phyloP scores from a whole-genome alignment of 805 yeast species.

The Torulaspora gathmanii region DNA sequence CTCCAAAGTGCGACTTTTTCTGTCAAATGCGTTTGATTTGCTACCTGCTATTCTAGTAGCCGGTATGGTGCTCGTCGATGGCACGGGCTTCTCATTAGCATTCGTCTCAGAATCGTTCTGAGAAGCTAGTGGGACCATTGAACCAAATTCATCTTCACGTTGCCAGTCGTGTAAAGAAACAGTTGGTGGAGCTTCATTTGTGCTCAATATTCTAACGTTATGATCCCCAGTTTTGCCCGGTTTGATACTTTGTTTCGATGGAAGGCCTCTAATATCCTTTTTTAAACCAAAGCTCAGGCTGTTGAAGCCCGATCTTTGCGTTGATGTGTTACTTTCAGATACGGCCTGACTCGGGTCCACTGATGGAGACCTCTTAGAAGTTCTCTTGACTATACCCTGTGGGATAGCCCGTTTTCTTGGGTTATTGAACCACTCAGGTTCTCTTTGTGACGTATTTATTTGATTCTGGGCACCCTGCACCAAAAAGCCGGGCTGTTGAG shows the following conservation, averaged over 20 bases:
- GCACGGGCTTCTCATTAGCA: not conserved
- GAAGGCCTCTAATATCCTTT: constrained; percentile 19
- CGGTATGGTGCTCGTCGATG: constrained; percentile 9
- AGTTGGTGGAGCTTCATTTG: constrained; percentile 42
- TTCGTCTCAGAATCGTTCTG: constrained; percentile 4
- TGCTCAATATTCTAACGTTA: constrained; percentile 28
- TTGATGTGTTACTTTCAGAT: constrained; percentile 8
- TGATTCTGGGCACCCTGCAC: constrained; percentile 7
- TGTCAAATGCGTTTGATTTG: constrained; percentile 22
- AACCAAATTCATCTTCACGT: constrained; percentile 37
- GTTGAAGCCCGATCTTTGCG: constrained; percentile 34
- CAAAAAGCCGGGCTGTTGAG: constrained; percentile 26
- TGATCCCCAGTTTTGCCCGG: constrained; percentile 19
- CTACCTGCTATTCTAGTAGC: constrained; percentile 5
- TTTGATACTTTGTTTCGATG: constrained; percentile 11
- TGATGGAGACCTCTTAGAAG: constrained; percentile 20
- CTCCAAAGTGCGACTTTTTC: not conserved
- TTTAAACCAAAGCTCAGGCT: constrained; percentile 39
- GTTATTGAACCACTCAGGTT: constrained; percentile 39
- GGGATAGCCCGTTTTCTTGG: constrained; percentile 48
- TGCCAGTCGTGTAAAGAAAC: constrained; percentile 41
- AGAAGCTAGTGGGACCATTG: constrained; percentile 20
- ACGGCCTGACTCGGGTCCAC: constrained; percentile 11
- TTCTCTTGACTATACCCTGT: constrained; percentile 43
- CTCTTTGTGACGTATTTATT: constrained; percentile 12